These are phyloP conservation scores for Verticillium nonalfalfae DNA, from an alignment of 2,329 filamentous ascomycete genomes.

Conservation along the genomic window DNA sequence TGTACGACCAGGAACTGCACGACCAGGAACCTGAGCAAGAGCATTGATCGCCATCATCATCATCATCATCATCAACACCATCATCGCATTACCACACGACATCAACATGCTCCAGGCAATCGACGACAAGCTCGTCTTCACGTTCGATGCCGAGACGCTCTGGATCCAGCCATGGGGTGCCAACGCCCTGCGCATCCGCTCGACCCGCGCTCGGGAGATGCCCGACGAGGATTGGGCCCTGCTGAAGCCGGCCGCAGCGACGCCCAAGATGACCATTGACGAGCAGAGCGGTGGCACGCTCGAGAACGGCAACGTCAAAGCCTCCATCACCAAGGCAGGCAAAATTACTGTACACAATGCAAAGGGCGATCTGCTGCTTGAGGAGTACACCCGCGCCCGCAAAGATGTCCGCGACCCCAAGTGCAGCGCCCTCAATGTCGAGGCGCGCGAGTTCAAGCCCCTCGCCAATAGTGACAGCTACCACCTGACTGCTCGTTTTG, in stretches of 20 bases:
- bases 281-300: conserved; percentile 16
- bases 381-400: conserved; percentile 23
- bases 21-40: no score
- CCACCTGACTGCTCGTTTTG: conserved; percentile 48
- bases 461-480: conserved; percentile 39
- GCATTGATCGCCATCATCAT: not conserved
- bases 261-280: conserved; percentile 13
- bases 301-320: conserved; percentile 23
- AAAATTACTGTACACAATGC: conserved; percentile 21
- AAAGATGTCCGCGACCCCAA: conserved; percentile 39
- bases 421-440: conserved; percentile 45
- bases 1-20: no score
- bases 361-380: conserved; percentile 19
- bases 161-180: conserved; percentile 43
- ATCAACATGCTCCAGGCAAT: not conserved
- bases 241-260: conserved; percentile 5
- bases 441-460: conserved; percentile 49
- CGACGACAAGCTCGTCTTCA: conserved; percentile 9
- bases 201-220: conserved; percentile 30
- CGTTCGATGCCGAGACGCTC: conserved; percentile 36
- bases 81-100: not conserved
- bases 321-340: conserved; percentile 17
- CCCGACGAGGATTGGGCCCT: conserved; percentile 31
- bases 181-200: conserved; percentile 38
- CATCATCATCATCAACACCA: not conserved